Base-by-base conservation (phyloP, 2,329 filamentous ascomycete species). In the Colletotrichum navitas region DNA sequence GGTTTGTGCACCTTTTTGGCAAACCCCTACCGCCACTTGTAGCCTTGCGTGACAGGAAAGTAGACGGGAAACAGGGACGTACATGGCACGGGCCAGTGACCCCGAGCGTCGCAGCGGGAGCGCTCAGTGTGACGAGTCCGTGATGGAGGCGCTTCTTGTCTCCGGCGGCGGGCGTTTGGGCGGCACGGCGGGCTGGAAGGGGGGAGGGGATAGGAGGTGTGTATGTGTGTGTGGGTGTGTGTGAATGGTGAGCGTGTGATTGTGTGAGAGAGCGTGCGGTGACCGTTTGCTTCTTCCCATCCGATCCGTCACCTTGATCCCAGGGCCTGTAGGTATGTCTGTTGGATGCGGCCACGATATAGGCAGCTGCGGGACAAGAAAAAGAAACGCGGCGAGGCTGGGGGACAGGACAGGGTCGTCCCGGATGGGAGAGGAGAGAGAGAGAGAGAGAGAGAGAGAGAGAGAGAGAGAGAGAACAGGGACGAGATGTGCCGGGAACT, bases 51-150 rank as follows among this genome's bases (percentile, higher is more conserved):
- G 24, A 45, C 7, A 18, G 26, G 18, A 29, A 12, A 29, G 12
- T 12, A 18, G 8, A 18, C 8, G 0, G 26, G 29, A 61, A 34
- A n/a, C 14, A n/a, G 26, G 29, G 26, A 61, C 5, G 24, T 6
- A 47, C 21, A 8, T 26, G 36, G 36, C 39, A 45, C 49, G 34
- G 63, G 39, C 52, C 18, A 47, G 34, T 43, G 62, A 32, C 5
- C 29, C 29, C n/a, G 63, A 18, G 36, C 18, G 32, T 11, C 11
- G 34, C 16, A 26, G 26, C n/a, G 43, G 59, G 59, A 34, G 24
- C 26, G 52, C n/a, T 68, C 68, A 59, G 65, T 71, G 68, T 71
- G 68, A 71, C 65, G 65, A 63, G 45, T 32, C 24, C 54, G 59
- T 63, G 64, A 71, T 59, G 16, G 68, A 71, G 68, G 56, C 29